phyloP scores from a whole-genome alignment of 257 asterid genomes.

The Apocynum venetum region DNA sequence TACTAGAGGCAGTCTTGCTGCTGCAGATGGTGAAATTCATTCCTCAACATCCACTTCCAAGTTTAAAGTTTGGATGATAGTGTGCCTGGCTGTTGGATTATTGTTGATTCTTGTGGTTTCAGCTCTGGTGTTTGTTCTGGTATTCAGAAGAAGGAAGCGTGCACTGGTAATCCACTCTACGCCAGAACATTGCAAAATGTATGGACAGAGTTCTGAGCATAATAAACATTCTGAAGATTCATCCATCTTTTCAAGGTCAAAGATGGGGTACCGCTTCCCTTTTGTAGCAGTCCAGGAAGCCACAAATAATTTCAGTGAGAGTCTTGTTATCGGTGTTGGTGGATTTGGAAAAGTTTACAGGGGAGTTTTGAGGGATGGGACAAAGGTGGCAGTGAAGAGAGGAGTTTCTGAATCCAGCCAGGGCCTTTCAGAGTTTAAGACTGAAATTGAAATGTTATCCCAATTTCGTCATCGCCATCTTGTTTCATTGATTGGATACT shows the following conservation, averaged over 20 bases:
- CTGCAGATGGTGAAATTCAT: conserved; percentile 24
- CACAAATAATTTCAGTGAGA: conserved; percentile 34
- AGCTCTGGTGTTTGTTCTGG: conserved; percentile 17
- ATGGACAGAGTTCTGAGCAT: conserved; percentile 9
- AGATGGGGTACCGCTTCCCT: conserved; percentile 36
- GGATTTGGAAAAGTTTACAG: conserved; percentile 44
- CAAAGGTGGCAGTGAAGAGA: conserved; percentile 39
- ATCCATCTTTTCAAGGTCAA: conserved; percentile 21
- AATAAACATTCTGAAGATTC: conserved; percentile 10
- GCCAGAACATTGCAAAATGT: conserved; percentile 8
- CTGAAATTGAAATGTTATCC: conserved; percentile 41
- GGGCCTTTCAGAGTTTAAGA: conserved; percentile 35
- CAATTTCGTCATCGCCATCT: conserved; percentile 43
- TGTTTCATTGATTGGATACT: conserved; percentile 42
- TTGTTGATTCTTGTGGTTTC: conserved; percentile 3
- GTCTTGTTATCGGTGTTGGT: conserved; percentile 34
- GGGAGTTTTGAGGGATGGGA: conserved; percentile 34
- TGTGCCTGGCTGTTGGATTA: conserved; percentile 26
- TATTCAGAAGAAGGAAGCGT: conserved; percentile 20
- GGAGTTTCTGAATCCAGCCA: conserved; percentile 28
- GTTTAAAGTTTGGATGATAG: conserved; percentile 31
- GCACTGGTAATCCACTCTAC: conserved; percentile 18
- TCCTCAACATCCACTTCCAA: conserved; percentile 16
- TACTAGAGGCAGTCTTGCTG: conserved; percentile 28
- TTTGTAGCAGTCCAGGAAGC: conserved; percentile 35